These are phyloP conservation scores for Epichloe amarillans DNA, from an alignment of 2,329 filamentous ascomycete genomes.

Conservation along the genomic window DNA sequence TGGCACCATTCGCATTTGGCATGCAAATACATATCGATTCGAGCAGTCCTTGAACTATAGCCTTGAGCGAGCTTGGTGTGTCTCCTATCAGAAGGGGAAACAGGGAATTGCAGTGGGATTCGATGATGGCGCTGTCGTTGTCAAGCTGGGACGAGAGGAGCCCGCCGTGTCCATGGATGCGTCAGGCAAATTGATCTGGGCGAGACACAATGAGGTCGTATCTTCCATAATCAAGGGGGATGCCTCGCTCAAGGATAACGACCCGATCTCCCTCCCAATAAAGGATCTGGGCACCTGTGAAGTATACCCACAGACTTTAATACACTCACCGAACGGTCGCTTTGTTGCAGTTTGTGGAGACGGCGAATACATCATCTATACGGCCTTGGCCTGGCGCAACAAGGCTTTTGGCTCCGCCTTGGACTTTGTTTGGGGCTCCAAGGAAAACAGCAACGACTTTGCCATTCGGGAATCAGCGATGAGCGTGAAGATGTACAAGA, in stretches of 20 bases:
- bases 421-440: conserved; percentile 94
- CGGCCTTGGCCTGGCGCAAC: conserved; percentile 88
- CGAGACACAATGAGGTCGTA: conserved; percentile 86
- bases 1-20: conserved; percentile 95
- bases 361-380: conserved; percentile 98
- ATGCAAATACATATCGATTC: conserved; percentile 91
- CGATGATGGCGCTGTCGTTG: conserved; percentile 92
- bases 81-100: conserved; percentile 86
- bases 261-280: conserved; percentile 70
- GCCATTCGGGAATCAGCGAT: conserved; percentile 90
- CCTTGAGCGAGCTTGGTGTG: conserved; percentile 93
- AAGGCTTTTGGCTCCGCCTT: conserved; percentile 92
- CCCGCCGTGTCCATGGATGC: conserved; percentile 95
- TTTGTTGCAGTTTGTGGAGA: conserved; percentile 77
- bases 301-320: conserved; percentile 86
- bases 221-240: conserved; percentile 90
- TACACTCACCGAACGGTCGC: conserved; percentile 90
- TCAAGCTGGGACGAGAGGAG: conserved; percentile 95
- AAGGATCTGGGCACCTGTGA: conserved; percentile 96
- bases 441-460: conserved; percentile 97
- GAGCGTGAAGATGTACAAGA: conserved; percentile 94
- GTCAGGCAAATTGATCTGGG: conserved; percentile 93
- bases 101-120: conserved; percentile 93
- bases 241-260: conserved; percentile 71
- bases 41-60: conserved; percentile 96